Conservation (phyloP, 441 rosid species). For the Erysimum cheiri region DNA sequence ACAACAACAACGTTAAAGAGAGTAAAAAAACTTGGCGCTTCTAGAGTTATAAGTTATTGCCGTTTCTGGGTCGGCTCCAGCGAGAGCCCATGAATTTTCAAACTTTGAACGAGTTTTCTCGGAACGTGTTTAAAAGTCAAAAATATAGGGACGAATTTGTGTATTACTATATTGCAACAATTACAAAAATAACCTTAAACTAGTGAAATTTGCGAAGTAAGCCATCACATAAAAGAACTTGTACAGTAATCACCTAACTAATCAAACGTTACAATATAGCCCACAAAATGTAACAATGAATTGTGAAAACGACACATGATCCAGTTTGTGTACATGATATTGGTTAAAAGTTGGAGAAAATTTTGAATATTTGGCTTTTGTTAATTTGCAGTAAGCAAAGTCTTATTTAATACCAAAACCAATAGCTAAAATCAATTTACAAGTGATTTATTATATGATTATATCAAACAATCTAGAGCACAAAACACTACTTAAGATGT, state of each 20-base stretch:
- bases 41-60: constrained; percentile 21
- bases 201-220: background rate
- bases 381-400: too few species aligned
- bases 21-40: constrained; percentile 36
- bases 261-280: background rate
- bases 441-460: too few species aligned
- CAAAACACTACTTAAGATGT: background rate
- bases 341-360: too few species aligned
- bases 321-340: too few species aligned
- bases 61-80: constrained; percentile 31
- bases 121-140: constrained; percentile 27
- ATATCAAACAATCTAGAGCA: background rate
- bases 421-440: too few species aligned
- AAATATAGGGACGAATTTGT: background rate
- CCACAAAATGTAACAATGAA: background rate
- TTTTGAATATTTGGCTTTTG: too few species aligned
- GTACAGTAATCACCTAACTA: background rate
- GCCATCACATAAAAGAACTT: background rate
- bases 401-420: too few species aligned
- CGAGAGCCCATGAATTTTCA: constrained; percentile 40
- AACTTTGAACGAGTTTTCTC: constrained; percentile 38
- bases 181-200: background rate
- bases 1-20: constrained; percentile 33
- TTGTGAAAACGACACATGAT: too few species aligned
- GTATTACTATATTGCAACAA: too few species aligned